Conservation (phyloP, 2,329 filamentous ascomycete species). For the Microascus cirrosus region DNA sequence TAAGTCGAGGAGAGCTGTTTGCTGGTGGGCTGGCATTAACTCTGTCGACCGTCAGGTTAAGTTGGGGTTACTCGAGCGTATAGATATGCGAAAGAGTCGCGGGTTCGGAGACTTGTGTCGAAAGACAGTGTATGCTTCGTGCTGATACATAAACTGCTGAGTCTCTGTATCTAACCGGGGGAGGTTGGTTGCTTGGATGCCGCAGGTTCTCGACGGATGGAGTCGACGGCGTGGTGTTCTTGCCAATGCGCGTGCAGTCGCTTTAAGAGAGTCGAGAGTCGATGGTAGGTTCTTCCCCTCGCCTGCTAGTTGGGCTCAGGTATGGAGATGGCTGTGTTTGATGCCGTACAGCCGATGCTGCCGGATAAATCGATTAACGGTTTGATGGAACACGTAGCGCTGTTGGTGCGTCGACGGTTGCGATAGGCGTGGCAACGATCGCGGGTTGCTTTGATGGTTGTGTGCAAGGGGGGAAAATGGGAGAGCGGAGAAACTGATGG, state of each 20-base stretch:
- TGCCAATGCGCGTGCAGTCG: not conserved
- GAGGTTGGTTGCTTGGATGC: not conserved
- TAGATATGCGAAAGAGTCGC: constrained; percentile 92
- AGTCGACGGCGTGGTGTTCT: not conserved
- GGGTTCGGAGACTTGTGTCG: constrained; percentile 81
- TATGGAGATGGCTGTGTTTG: not conserved
- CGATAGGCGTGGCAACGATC: not conserved
- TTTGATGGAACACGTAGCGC: not conserved
- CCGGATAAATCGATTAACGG: not conserved
- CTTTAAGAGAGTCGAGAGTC: not conserved
- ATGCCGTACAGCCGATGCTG: not conserved
- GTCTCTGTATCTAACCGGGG: constrained; percentile 17
- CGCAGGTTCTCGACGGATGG: not conserved
- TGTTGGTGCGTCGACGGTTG: not conserved
- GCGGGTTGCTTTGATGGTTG: not conserved
- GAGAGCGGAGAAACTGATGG: not conserved
- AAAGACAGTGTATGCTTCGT: constrained; percentile 81
- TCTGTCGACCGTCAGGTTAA: constrained; percentile 86
- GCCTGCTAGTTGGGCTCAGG: not conserved
- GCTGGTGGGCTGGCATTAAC: constrained; percentile 48
- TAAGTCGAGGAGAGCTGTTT: constrained; percentile 35
- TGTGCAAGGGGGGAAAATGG: not conserved
- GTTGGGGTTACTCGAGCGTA: constrained; percentile 84
- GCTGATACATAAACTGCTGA: constrained; percentile 94
- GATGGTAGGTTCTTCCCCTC: not conserved